phyloP scores from a whole-genome alignment of 306 rosid genomes.

The Spatholobus suberectus region DNA sequence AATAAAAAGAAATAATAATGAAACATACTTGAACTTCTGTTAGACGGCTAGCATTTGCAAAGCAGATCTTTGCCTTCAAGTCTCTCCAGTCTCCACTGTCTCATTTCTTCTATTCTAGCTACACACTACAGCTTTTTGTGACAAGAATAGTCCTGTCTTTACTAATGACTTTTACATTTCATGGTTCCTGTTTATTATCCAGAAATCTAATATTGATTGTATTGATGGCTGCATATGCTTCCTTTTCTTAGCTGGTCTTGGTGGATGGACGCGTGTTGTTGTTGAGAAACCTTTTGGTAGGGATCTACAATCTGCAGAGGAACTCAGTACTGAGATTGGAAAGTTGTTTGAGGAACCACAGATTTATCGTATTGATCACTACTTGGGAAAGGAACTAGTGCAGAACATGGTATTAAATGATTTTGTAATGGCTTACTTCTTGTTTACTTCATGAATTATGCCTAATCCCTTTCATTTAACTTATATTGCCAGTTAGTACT shows the following conservation, averaged over 20 bases:
- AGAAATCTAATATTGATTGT: conserved; percentile 11
- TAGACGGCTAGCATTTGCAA: neutral
- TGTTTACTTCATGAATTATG: conserved; percentile 34
- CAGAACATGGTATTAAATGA: conserved; percentile 74
- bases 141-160: neutral
- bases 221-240: conserved; percentile 36
- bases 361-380: conserved; percentile 89
- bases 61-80: neutral
- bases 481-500: conserved; percentile 74
- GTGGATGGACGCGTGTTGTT: conserved; percentile 92
- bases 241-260: conserved; percentile 67
- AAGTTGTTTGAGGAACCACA: conserved; percentile 79
- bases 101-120: neutral
- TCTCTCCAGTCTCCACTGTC: neutral
- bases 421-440: conserved; percentile 10
- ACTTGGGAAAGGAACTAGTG: conserved; percentile 89
- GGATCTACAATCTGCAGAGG: conserved; percentile 81
- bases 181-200: conserved; percentile 22
- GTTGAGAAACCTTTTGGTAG: conserved; percentile 95
- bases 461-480: conserved; percentile 40
- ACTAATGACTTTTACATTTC: conserved; percentile 6
- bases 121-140: neutral
- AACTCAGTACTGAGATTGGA: conserved; percentile 78
- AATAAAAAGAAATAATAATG: neutral
- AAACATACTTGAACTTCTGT: neutral